These are phyloP conservation scores for Periconia digitata DNA, from an alignment of 2,329 filamentous ascomycete genomes.

Conservation along the genomic window DNA sequence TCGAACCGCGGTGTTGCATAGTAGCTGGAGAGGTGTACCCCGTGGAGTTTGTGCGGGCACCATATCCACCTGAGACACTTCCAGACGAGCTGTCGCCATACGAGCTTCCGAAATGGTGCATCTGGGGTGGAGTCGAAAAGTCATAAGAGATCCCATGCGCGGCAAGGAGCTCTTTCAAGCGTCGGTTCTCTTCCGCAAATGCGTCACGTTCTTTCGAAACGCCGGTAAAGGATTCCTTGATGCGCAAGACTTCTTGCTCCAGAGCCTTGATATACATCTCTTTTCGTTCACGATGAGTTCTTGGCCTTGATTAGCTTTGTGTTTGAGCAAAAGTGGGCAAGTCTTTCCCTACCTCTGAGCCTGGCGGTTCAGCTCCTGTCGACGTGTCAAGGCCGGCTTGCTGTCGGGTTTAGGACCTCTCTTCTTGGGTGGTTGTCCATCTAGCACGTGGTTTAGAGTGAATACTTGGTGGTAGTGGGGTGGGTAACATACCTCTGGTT, in stretches of 20 bases:
- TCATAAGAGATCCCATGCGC: conserved; percentile 62
- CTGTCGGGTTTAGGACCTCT: conserved; percentile 95
- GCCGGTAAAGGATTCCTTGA: conserved; percentile 81
- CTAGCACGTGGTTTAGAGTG: conserved; percentile 45
- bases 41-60: conserved; percentile 47
- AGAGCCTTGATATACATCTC: conserved; percentile 94
- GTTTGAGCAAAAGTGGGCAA: neutral
- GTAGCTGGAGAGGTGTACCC: conserved; percentile 50
- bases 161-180: conserved; percentile 65
- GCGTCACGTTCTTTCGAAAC: conserved; percentile 75
- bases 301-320: conserved; percentile 43
- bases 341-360: conserved; percentile 74
- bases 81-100: conserved; percentile 52
- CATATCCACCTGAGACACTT: conserved; percentile 67
- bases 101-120: conserved; percentile 38
- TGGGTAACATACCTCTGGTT: conserved; percentile 63
- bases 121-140: conserved; percentile 41
- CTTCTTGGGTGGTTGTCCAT: conserved; percentile 83
- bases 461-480: neutral
- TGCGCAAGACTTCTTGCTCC: conserved; percentile 84
- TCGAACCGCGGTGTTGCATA: conserved; percentile 32
- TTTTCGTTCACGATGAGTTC: conserved; percentile 95
- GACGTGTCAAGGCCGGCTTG: conserved; percentile 87
- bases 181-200: conserved; percentile 75
- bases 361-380: conserved; percentile 93